Base-by-base conservation (phyloP, 768 basidiomycete genomes). In the Suillus ampliporus region DNA sequence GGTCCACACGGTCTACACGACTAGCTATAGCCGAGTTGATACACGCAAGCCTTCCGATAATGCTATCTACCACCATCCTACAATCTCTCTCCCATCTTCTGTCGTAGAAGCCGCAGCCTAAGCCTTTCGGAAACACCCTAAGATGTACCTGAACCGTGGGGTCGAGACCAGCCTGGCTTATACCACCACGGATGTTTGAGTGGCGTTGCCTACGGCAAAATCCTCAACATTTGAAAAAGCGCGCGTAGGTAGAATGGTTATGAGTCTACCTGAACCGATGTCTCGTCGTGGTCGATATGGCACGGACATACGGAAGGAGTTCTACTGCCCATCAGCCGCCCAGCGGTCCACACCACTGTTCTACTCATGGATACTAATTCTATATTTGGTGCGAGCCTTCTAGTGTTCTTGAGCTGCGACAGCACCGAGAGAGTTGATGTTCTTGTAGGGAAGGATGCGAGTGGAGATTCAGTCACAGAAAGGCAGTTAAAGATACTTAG, bases 51-150 rank as follows among this genome's bases (percentile, higher is more conserved):
- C 69, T 51, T 44, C 79, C 0, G 64, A 68, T 14, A 77, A 74
- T 47, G 71, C 81, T 51, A 74, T 82, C 2, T 78, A 79, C 61
- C 65, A 72, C 9, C 61, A 80, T 60, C 79, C 76, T 4, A 77
- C 76, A 8, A 74, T 80, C 44, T 47, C 65, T 38, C 57, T 63
- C 23, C n/a, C n/a, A n/a, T n/a, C n/a, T n/a, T n/a, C n/a, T n/a
- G n/a, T n/a, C n/a, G n/a, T n/a, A n/a, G n/a, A n/a, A n/a, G n/a
- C n/a, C n/a, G n/a, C n/a, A n/a, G n/a, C n/a, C n/a, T n/a, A n/a
- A n/a, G n/a, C n/a, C n/a, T n/a, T 72, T 73, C 47, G 63, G 44
- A 14, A 57, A 8, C 51, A 64, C 28, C 63, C 67, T 23, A 65
- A 71, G 43, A 44, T 57, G 21, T n/a, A n/a, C n/a, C n/a, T n/a